Percentiles rank a stretch among this genome's conserved stretches.
Conservation (phyloP, 768 basidiomycete genomes). For the Kwoniella botswanensis region DNA sequence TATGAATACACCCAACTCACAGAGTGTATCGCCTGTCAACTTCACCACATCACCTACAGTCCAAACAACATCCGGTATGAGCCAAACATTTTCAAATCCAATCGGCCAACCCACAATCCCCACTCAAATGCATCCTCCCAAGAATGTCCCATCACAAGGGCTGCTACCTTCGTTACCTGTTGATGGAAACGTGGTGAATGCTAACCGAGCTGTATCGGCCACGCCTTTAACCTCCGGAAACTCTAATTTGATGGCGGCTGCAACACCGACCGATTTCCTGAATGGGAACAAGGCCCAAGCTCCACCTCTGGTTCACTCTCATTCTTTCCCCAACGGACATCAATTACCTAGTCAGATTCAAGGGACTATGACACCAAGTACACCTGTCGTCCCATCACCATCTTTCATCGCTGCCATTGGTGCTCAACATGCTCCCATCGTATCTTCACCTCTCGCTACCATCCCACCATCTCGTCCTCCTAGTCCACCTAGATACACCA, state of each 20-base stretch:
- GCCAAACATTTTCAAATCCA: conserved; percentile 3
- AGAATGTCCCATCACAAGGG: conserved; percentile 14
- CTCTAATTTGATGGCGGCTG: conserved; percentile 18
- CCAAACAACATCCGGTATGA: not conserved
- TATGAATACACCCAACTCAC: conserved; percentile 28
- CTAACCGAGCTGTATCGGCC: conserved; percentile 7
- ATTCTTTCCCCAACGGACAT: conserved; percentile 58
- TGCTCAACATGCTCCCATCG: conserved; percentile 45
- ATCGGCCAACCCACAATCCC: not conserved
- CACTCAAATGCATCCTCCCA: conserved; percentile 12
- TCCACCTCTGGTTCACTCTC: conserved; percentile 55
- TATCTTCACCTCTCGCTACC: conserved; percentile 52
- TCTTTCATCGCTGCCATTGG: conserved; percentile 38
- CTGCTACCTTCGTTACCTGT: conserved; percentile 39
- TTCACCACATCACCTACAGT: conserved; percentile 20
- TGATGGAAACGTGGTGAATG: conserved; percentile 15
- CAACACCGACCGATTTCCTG: not conserved
- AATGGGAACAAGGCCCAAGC: conserved; percentile 29
- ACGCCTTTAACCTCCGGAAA: conserved; percentile 14
- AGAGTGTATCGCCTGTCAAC: conserved; percentile 35
- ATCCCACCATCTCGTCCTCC: conserved; percentile 51
- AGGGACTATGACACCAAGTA: conserved; percentile 31
- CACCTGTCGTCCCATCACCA: conserved; percentile 41
- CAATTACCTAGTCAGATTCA: conserved; percentile 52
- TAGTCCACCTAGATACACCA: conserved; percentile 41